phyloP scores from a whole-genome alignment of 768 basidiomycete genomes.

The Xerocomellus chrysenteron region DNA sequence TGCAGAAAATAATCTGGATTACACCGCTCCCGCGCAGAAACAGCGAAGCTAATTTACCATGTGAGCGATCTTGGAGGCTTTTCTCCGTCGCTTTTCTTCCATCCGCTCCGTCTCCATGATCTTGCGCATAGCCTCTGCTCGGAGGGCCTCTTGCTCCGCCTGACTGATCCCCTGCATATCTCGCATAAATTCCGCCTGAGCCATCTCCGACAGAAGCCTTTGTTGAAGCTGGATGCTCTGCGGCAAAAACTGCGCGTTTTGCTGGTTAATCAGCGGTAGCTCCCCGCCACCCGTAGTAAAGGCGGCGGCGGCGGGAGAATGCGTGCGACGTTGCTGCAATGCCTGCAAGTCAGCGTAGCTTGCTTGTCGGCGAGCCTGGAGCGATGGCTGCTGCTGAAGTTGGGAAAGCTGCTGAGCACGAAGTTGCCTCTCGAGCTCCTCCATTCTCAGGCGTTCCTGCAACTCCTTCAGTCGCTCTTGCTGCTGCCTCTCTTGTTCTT shows the following conservation, averaged over 20 bases:
- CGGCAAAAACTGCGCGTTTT: slow-evolving; percentile 53
- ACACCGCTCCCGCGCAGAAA: not conserved
- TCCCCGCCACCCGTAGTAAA: slow-evolving; percentile 26
- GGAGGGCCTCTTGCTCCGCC: slow-evolving; percentile 66
- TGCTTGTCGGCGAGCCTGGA: slow-evolving; percentile 39
- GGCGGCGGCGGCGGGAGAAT: slow-evolving; percentile 44
- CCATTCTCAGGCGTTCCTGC: slow-evolving; percentile 62
- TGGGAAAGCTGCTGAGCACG: slow-evolving; percentile 53
- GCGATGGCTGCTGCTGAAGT: slow-evolving; percentile 40
- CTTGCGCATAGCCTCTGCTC: slow-evolving; percentile 80
- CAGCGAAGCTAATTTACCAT: slow-evolving; percentile 54
- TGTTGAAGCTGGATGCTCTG: slow-evolving; percentile 75
- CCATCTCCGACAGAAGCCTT: slow-evolving; percentile 72
- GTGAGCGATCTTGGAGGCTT: slow-evolving; percentile 82
- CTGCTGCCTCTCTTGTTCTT: slow-evolving; percentile 61
- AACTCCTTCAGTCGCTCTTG: slow-evolving; percentile 58
- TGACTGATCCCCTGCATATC: slow-evolving; percentile 61
- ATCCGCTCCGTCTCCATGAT: slow-evolving; percentile 88
- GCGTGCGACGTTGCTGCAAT: slow-evolving; percentile 50
- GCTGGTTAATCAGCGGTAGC: slow-evolving; percentile 44
- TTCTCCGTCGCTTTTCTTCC: slow-evolving; percentile 80
- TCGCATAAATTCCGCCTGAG: slow-evolving; percentile 65
- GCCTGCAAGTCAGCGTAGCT: slow-evolving; percentile 51
- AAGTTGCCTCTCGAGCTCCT: slow-evolving; percentile 66
- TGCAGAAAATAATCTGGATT: slow-evolving; percentile 26